phyloP scores from a whole-genome alignment of 768 basidiomycete species.

The Pisolithus marmoratus region DNA sequence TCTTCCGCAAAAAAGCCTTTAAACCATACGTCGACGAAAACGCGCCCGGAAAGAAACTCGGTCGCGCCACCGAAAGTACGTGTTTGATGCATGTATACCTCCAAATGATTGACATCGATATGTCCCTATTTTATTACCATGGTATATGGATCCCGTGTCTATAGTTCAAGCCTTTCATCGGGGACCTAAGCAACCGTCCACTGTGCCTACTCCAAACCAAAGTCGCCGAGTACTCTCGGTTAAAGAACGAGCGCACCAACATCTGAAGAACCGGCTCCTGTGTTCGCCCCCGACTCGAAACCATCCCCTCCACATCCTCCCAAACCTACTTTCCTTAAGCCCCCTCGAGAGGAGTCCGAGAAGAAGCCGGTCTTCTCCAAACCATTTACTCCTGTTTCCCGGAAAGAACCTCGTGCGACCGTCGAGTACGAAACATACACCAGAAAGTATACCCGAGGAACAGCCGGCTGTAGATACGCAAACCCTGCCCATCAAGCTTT shows the following conservation, averaged over 20 bases:
- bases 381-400: constrained; percentile 57
- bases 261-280: constrained; percentile 12
- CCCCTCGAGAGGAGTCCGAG: constrained; percentile 32
- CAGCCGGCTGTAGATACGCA: constrained; percentile 7
- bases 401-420: constrained; percentile 31
- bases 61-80: constrained; percentile 18
- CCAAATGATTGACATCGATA: constrained; percentile 6
- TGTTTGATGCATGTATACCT: neutral
- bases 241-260: constrained; percentile 36
- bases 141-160: neutral
- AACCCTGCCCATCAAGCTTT: constrained; percentile 31
- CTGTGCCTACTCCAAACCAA: constrained; percentile 25
- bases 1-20: constrained; percentile 31
- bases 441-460: constrained; percentile 15
- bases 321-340: constrained; percentile 24
- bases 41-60: constrained; percentile 38
- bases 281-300: constrained; percentile 24
- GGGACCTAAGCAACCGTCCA: constrained; percentile 41
- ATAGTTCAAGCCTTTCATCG: constrained; percentile 66
- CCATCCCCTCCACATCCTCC: constrained; percentile 16
- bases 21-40: constrained; percentile 69
- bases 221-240: constrained; percentile 42
- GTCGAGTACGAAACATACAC: constrained; percentile 10
- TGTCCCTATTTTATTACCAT: neutral
- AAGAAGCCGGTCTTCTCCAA: constrained; percentile 48